Conservation (phyloP, 2,329 filamentous ascomycete genomes). For the Allantophomopsis cytisporea region DNA sequence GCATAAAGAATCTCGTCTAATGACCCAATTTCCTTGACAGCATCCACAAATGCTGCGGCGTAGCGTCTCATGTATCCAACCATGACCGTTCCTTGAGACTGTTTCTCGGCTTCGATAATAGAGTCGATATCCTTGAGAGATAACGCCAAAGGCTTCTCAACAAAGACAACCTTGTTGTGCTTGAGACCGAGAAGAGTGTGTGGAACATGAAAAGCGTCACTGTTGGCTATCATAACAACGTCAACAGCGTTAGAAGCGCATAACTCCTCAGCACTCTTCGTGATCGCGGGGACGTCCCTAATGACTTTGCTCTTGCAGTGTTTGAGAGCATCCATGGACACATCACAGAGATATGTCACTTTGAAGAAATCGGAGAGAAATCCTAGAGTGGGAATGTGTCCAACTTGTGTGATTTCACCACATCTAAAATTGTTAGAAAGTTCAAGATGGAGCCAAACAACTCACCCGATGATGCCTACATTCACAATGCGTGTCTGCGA, state of each 20-base stretch:
- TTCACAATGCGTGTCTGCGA: too few relatives aligned
- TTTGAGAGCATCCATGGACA: constrained; percentile 24
- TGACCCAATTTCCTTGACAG: constrained; percentile 34
- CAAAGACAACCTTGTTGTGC: constrained; percentile 39
- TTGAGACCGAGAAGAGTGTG: constrained; percentile 35
- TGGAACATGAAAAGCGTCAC: constrained; percentile 37
- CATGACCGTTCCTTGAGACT: constrained; percentile 30
- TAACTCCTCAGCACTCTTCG: constrained; percentile 25
- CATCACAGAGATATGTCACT: constrained; percentile 35
- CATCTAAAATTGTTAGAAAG: too few relatives aligned
- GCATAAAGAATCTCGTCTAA: constrained; percentile 39
- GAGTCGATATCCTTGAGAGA: constrained; percentile 27
- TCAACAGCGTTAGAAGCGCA: constrained; percentile 29
- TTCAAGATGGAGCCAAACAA: too few relatives aligned
- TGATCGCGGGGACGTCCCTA: constrained; percentile 31
- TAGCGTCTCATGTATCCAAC: constrained; percentile 50
- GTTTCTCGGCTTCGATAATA: constrained; percentile 32
- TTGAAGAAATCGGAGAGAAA: constrained; percentile 28
- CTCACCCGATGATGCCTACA: too few relatives aligned
- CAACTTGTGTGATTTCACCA: constrained; percentile 32
- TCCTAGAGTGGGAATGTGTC: constrained; percentile 35
- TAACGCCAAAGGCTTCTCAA: constrained; percentile 43
- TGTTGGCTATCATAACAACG: constrained; percentile 35
- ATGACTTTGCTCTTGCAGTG: constrained; percentile 33
- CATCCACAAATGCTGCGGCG: constrained; percentile 34